Percentiles rank a stretch among this genome's conserved stretches.
Conservation (phyloP, 768 basidiomycete genomes). For the Leccinum pellstonianum region DNA sequence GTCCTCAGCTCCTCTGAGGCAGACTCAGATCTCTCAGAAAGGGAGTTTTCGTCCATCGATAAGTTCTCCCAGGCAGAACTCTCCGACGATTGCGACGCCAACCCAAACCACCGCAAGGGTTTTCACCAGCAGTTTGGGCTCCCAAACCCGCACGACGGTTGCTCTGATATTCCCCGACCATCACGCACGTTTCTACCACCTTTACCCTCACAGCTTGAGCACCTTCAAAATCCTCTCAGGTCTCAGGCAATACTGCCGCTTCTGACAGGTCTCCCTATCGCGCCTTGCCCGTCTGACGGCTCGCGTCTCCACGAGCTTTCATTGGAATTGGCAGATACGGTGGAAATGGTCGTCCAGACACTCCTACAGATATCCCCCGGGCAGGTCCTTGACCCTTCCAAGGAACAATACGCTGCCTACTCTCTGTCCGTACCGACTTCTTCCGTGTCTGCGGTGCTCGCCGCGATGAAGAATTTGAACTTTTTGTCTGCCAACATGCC, state of each 20-base stretch:
- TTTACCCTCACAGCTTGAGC: conserved; percentile 72
- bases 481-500: conserved; percentile 88
- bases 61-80: conserved; percentile 32
- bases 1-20: conserved; percentile 50
- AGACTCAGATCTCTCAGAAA: conserved; percentile 52
- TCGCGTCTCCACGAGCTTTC: conserved; percentile 66
- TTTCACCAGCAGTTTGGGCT: conserved; percentile 26
- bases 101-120: conserved; percentile 23
- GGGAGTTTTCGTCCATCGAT: conserved; percentile 34
- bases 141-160: conserved; percentile 23
- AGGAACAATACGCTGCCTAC: conserved; percentile 91
- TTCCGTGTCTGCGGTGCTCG: conserved; percentile 85
- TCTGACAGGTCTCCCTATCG: conserved; percentile 16
- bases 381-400: conserved; percentile 88
- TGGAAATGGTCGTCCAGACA: conserved; percentile 89
- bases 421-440: conserved; percentile 84
- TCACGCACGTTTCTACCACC: conserved; percentile 80
- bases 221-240: conserved; percentile 68
- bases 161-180: conserved; percentile 49
- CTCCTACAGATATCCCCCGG: conserved; percentile 87
- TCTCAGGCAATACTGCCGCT: conserved; percentile 11
- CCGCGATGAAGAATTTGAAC: conserved; percentile 91
- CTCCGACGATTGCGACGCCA: conserved; percentile 33
- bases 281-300: conserved; percentile 20
- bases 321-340: conserved; percentile 84